phyloP scores from a whole-genome alignment of 2,329 filamentous ascomycete species.

The Penicillium fuscoglaucum region DNA sequence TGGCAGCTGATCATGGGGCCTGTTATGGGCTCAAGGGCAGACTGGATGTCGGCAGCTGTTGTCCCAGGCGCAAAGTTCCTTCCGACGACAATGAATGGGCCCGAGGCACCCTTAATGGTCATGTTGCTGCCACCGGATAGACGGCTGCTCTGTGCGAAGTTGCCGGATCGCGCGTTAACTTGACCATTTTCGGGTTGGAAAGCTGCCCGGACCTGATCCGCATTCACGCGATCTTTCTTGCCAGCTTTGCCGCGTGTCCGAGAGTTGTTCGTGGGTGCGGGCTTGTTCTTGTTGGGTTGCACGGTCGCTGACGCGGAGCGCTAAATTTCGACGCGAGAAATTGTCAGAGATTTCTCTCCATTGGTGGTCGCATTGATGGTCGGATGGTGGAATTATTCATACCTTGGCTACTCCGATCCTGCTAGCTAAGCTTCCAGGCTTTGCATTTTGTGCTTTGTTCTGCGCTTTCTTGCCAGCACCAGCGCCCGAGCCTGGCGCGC shows the following conservation, averaged over 20 bases:
- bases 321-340: constrained; percentile 16
- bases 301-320: constrained; percentile 45
- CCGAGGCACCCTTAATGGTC: constrained; percentile 56
- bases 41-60: constrained; percentile 64
- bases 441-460: constrained; percentile 43
- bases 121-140: constrained; percentile 36
- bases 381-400: constrained; percentile 12
- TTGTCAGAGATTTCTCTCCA: constrained; percentile 4
- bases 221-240: constrained; percentile 37
- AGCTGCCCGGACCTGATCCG: constrained; percentile 35
- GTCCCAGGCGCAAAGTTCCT: constrained; percentile 67
- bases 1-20: constrained; percentile 56
- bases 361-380: not conserved
- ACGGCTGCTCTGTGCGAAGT: constrained; percentile 14
- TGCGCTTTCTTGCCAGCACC: constrained; percentile 17
- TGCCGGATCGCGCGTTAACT: constrained; percentile 34
- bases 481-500: constrained; percentile 46
- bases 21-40: constrained; percentile 56
- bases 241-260: constrained; percentile 28
- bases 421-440: constrained; percentile 56
- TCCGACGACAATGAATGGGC: constrained; percentile 59
- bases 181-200: constrained; percentile 33
- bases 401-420: constrained; percentile 61
- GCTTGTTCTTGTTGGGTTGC: constrained; percentile 41
- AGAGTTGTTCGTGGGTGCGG: constrained; percentile 31